Percentiles rank a stretch among this genome's conserved stretches.
Conservation (phyloP, 345 rosid species). For the Citrus maxima region DNA sequence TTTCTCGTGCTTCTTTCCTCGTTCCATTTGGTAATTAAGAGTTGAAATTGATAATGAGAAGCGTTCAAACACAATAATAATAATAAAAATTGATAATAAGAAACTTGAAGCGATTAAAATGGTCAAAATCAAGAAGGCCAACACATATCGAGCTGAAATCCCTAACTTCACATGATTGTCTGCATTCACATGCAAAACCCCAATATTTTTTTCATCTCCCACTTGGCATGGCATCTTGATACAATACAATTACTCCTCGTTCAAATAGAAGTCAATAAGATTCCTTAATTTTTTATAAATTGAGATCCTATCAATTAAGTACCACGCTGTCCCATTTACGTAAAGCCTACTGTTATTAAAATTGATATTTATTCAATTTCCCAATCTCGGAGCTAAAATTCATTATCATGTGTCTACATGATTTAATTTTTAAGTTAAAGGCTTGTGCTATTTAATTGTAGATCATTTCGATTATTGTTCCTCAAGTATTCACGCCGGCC, state of each 20-base stretch:
- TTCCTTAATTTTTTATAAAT: conserved; percentile 31
- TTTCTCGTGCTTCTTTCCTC: too few relatives aligned
- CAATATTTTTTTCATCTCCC: neutral
- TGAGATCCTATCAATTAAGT: conserved; percentile 19
- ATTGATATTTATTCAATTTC: neutral
- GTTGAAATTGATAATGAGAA: neutral
- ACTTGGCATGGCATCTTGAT: conserved; percentile 18
- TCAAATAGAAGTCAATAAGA: conserved; percentile 36
- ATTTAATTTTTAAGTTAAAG: neutral
- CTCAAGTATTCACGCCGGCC: conserved; percentile 33
- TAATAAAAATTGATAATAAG: neutral
- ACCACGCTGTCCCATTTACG: conserved; percentile 29
- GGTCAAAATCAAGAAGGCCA: conserved; percentile 18
- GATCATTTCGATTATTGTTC: conserved; percentile 19
- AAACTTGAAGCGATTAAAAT: neutral
- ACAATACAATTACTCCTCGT: conserved; percentile 16
- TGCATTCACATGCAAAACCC: conserved; percentile 18
- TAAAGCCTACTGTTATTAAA: conserved; percentile 17
- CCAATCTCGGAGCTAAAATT: conserved; percentile 12
- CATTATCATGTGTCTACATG: neutral
- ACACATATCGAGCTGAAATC: neutral
- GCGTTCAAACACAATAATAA: neutral
- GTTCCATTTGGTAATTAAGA: neutral
- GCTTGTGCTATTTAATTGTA: neutral
- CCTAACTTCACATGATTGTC: conserved; percentile 29